A percentile compares a stretch with the other conserved stretches of the same genome.
phyloP scores from a whole-genome alignment of 2,329 filamentous ascomycete genomes.

The Chaetomium olivaceum region DNA sequence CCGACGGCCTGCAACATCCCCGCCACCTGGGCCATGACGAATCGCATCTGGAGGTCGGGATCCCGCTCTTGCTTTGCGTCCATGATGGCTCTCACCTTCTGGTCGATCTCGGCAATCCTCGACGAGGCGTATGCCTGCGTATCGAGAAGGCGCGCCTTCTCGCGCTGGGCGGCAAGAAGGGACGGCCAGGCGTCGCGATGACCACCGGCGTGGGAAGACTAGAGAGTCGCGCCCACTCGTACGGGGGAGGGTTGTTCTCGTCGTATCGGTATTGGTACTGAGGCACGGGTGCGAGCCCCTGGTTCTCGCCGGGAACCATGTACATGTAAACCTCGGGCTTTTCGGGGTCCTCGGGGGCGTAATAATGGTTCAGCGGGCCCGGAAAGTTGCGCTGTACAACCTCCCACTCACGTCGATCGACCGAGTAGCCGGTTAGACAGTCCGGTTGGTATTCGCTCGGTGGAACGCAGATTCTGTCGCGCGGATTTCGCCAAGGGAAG shows the following conservation, averaged over 20 bases:
- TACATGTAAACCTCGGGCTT: background rate
- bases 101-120: background rate
- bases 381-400: conserved; percentile 1
- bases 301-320: background rate
- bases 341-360: background rate
- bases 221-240: conserved; percentile 4
- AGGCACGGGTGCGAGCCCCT: background rate
- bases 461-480: background rate
- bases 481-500: background rate
- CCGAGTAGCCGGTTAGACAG: background rate
- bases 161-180: conserved; percentile 3
- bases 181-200: conserved; percentile 1
- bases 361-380: background rate
- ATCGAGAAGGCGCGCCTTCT: conserved; percentile 4
- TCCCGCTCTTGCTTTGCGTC: conserved; percentile 4
- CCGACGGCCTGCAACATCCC: background rate
- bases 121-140: background rate
- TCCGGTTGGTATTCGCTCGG: background rate
- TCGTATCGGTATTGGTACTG: conserved; percentile 2
- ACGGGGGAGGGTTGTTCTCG: background rate
- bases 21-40: background rate
- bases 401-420: background rate
- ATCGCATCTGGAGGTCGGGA: background rate
- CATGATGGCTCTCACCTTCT: conserved; percentile 1
- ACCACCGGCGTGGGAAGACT: background rate